These are phyloP conservation scores for Solanum virginianum DNA, from an alignment of 257 asterid species.

Conservation along the genomic window DNA sequence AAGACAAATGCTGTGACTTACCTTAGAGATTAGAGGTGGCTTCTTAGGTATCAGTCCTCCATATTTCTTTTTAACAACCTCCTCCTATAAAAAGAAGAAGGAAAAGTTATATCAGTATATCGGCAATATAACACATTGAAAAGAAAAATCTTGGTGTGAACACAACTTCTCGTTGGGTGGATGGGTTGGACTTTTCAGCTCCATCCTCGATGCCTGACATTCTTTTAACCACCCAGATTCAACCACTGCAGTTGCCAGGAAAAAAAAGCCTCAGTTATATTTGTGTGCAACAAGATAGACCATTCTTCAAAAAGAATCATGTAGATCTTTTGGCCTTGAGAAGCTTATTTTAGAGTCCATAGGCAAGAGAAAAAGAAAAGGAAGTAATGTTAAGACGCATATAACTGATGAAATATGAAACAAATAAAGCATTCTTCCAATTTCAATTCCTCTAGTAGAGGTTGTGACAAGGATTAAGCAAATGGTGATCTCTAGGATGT, in stretches of 20 bases:
- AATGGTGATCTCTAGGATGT: background rate
- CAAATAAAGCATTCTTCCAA: background rate
- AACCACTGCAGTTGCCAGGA: conserved; percentile 13
- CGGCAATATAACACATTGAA: background rate
- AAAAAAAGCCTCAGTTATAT: conserved; percentile 19
- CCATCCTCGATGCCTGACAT: conserved; percentile 75
- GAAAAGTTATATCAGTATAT: background rate
- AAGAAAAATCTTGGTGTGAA: conserved; percentile 1
- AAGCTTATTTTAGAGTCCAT: background rate
- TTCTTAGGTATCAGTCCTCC: conserved; percentile 94
- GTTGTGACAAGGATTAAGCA: background rate
- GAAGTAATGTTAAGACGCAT: background rate
- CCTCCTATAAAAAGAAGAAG: conserved; percentile 36
- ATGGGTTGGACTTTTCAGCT: conserved; percentile 50
- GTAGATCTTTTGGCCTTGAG: background rate
- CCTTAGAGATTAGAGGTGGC: conserved; percentile 95
- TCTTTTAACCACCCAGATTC: conserved; percentile 15
- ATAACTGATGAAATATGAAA: background rate
- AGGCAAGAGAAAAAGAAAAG: background rate
- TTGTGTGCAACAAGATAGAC: conserved; percentile 19
- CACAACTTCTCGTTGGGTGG: conserved; percentile 64
- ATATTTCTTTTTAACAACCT: conserved; percentile 70
- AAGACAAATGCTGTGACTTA: background rate
- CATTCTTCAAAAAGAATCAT: background rate
- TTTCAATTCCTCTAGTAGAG: background rate